Conservation (phyloP, 2,329 filamentous ascomycete genomes). For the Verticillium klebahnii region DNA sequence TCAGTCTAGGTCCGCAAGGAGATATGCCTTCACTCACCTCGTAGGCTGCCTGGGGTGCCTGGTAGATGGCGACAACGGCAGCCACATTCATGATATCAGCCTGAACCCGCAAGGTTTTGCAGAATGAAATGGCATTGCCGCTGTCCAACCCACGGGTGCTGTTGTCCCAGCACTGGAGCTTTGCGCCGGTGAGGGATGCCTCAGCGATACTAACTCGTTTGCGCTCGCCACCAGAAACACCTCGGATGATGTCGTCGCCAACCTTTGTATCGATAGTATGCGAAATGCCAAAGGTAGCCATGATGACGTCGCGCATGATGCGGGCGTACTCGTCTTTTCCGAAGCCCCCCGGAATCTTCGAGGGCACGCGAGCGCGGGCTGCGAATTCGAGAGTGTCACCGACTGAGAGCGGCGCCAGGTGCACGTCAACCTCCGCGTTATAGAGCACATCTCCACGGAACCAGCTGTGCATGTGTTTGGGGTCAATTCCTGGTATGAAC, state of each 20-base stretch:
- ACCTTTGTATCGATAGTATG: conserved; percentile 15
- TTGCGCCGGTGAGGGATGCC: conserved; percentile 14
- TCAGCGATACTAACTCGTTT: conserved; percentile 29
- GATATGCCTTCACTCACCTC: conserved; percentile 2
- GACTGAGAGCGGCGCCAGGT: conserved; percentile 55
- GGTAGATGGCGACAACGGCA: conserved; percentile 14
- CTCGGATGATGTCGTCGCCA: conserved; percentile 14
- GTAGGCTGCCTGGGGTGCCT: conserved; percentile 15
- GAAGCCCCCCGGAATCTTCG: conserved; percentile 39
- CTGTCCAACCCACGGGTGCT: conserved; percentile 24
- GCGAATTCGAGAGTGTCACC: conserved; percentile 59
- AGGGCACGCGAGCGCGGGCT: conserved; percentile 46
- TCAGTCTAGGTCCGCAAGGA: not conserved
- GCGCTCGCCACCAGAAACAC: conserved; percentile 26
- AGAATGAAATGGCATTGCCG: conserved; percentile 50
- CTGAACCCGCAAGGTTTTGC: conserved; percentile 43
- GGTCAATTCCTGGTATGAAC: conserved; percentile 5
- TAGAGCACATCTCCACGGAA: conserved; percentile 60
- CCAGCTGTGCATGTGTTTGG: conserved; percentile 19
- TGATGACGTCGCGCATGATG: conserved; percentile 47
- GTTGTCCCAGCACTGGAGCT: conserved; percentile 24
- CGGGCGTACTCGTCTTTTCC: conserved; percentile 35
- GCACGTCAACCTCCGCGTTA: conserved; percentile 60
- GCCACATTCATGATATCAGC: conserved; percentile 21
- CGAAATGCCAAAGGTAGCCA: conserved; percentile 36